These are phyloP conservation scores for Phalaenopsis hybrid DNA, from an alignment of 116 monocot genomes.

Conservation along the genomic window DNA sequence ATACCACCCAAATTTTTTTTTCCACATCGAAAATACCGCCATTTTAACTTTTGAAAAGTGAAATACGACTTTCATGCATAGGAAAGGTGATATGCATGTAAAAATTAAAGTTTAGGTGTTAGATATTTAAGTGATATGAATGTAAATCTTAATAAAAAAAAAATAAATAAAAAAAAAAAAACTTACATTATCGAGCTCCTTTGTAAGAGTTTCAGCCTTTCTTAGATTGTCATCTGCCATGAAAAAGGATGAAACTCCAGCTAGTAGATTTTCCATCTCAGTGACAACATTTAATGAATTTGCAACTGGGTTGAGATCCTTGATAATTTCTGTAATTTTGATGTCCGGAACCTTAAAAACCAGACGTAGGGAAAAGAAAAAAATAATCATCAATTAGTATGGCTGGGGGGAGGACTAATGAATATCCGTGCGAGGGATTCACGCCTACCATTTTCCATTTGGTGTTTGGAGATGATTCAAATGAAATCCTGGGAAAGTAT, in stretches of 20 bases:
- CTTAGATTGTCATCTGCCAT: slow-evolving; percentile 55
- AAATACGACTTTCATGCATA: no score
- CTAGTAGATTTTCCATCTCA: slow-evolving; percentile 12
- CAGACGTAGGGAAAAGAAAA: background rate
- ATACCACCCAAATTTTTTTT: no score
- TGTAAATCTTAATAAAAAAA: no score
- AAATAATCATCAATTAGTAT: slow-evolving; percentile 1
- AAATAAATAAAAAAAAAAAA: no score
- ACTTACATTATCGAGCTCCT: slow-evolving; percentile 81
- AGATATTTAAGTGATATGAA: no score
- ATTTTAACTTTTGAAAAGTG: no score
- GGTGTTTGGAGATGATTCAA: slow-evolving; percentile 18
- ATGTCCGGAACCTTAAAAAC: slow-evolving; percentile 20
- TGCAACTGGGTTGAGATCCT: slow-evolving; percentile 3
- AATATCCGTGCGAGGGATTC: background rate
- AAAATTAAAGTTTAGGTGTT: no score
- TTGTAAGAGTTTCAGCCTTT: slow-evolving; percentile 63
- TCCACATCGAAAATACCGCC: no score
- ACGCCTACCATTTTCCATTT: slow-evolving; percentile 22
- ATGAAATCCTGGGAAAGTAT: slow-evolving; percentile 33
- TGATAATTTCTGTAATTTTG: slow-evolving; percentile 21
- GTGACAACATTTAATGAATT: slow-evolving; percentile 16
- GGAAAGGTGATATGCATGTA: no score
- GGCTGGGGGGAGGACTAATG: background rate
- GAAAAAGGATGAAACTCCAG: slow-evolving; percentile 30